Evolutionary conservation across 2,329 filamentous ascomycete species (phyloP).

Genomic region (Pseudogymnoascus sp.): DNA sequence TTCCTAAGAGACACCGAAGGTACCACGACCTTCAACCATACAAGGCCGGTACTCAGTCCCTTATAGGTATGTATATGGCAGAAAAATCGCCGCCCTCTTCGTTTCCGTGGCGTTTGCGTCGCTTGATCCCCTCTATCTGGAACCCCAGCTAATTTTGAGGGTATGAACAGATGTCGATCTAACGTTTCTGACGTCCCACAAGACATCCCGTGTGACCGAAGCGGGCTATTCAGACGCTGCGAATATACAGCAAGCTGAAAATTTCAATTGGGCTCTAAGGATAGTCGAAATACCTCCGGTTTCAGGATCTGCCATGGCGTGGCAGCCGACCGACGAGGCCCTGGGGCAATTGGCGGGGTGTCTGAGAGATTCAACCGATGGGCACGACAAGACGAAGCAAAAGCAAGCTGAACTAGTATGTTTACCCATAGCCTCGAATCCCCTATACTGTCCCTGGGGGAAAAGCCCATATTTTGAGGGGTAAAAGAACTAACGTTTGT

Average conservation of each 20-base stretch:
- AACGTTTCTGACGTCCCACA: constrained; percentile 25
- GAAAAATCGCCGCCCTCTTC: not conserved
- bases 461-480: not conserved
- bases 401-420: constrained; percentile 65
- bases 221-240: constrained; percentile 16
- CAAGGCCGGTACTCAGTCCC: constrained; percentile 6
- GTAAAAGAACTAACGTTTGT: not conserved
- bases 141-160: constrained; percentile 9
- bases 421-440: constrained; percentile 17
- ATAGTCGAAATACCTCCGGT: constrained; percentile 4
- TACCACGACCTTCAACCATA: constrained; percentile 5
- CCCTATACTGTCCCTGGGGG: not conserved
- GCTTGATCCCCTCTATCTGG: not conserved
- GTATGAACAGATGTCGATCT: constrained; percentile 22
- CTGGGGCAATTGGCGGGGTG: constrained; percentile 82
- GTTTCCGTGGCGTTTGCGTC: constrained; percentile 1
- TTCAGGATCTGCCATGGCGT: constrained; percentile 55
- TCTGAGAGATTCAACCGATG: constrained; percentile 85
- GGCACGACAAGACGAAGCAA: constrained; percentile 67
- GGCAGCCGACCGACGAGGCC: constrained; percentile 83
- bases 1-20: constrained; percentile 8
- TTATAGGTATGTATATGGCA: constrained; percentile 8
- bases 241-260: constrained; percentile 3
- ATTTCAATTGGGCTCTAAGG: constrained; percentile 3
- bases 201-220: constrained; percentile 25